Base-by-base conservation (phyloP, 1,284 basidiomycete genomes). In the Ceratobasidium theobromae region DNA sequence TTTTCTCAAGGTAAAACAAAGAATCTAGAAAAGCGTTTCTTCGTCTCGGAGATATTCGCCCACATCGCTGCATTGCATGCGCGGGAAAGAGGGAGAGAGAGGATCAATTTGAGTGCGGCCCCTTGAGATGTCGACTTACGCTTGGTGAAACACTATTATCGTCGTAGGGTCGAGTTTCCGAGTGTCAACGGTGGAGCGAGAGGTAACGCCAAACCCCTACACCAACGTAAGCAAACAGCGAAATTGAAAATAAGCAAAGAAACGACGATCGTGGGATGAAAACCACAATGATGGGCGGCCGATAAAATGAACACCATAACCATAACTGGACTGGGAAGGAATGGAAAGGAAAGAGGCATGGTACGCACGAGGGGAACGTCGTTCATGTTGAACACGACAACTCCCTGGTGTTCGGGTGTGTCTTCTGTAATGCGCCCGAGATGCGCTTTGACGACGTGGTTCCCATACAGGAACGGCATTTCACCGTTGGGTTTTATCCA, bases 401-500 rank as follows among this genome's bases (percentile, higher is more conserved):
- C 97, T 67, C 97, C 97, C 74, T 98, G 96, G 76, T 99, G 97
- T 75, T 99, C 97, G 12, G 96, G 95, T 3, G 95, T 98, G 75
- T 99, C 97, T 76, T 99, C 97, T 58, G 97, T 98, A 75, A 99
- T 98, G 72, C 96, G 85, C n/a, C 97, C 96, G 27, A 99, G 81
- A 77, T 99, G 97, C 30, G 97, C 97, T 79, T 99, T 99, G 71
- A 98, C 86, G 69, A 99, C 91, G 79, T 99, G 95, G 76, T 99
- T 99, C 66, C 97, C 97, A 74, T 99, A 99, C 54, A 99, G 79
- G 82, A 98, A 99, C 1, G 97, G 97, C 86, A 99, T 94, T 79
- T 99, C 97, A 74, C 97, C 97, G 70, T 99, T 97, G 14, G 95
- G 91, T 78, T 99, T 99, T 77, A 99, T 96, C 97, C 97, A 99